Percentiles rank a stretch among this genome's conserved stretches.
These are phyloP conservation scores for Danielia oregonensis DNA, from an alignment of 805 yeast genomes.

Conservation along the genomic window DNA sequence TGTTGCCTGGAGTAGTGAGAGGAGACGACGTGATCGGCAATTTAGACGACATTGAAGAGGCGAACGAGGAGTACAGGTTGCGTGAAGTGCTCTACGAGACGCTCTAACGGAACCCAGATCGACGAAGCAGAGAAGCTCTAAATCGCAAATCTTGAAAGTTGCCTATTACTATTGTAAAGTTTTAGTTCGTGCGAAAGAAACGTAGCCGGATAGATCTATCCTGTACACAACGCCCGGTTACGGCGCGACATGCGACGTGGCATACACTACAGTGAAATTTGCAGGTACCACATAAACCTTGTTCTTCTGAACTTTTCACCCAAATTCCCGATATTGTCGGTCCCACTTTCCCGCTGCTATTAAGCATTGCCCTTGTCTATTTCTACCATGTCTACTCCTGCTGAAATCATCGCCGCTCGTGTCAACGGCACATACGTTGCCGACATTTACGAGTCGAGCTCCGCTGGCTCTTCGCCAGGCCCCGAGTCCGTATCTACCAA, in stretches of 20 bases:
- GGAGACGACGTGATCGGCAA: constrained; percentile 80
- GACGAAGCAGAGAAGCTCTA: too few relatives aligned
- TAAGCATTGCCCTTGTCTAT: constrained; percentile 4
- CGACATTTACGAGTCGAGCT: constrained; percentile 1
- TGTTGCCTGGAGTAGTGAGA: constrained; percentile 82
- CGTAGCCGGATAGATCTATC: too few relatives aligned
- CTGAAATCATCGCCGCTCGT: constrained; percentile 48
- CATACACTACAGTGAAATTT: background rate
- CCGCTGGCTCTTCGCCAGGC: constrained; percentile 4
- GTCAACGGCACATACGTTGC: constrained; percentile 22
- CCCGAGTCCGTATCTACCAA: constrained; percentile 12
- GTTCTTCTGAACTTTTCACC: background rate
- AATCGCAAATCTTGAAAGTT: too few relatives aligned
- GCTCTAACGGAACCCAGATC: too few relatives aligned
- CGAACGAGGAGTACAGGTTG: constrained; percentile 73
- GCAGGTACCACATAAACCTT: too few relatives aligned
- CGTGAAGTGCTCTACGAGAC: constrained; percentile 64
- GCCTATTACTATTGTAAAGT: too few relatives aligned
- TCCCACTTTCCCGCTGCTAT: background rate
- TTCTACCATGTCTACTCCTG: constrained; percentile 40
- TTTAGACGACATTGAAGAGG: constrained; percentile 81
- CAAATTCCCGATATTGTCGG: background rate
- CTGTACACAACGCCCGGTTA: background rate
- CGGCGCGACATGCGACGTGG: background rate
- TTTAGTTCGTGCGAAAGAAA: too few relatives aligned